Base-by-base conservation (phyloP, 345 rosid species). In the thale cress (Arabidopsis thaliana) region DNA sequence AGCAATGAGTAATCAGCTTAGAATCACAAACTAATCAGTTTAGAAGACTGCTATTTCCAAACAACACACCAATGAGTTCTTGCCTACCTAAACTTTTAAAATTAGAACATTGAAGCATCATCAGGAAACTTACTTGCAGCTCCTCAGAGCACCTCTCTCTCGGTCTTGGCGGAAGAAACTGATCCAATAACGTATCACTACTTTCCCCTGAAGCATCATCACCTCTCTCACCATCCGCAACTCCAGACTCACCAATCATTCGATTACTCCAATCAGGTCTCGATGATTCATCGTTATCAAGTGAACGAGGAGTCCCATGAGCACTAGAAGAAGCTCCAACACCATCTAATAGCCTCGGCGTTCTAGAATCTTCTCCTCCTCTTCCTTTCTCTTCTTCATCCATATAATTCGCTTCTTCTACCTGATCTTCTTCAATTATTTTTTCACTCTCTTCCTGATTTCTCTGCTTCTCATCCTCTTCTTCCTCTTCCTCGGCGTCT, bases 81-180 rank as follows among this genome's bases (percentile, higher is more conserved):
- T 62, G 34, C 44, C 60, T 50, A 14, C 36, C 3, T 16, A 24
- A 28, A 2, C 6, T 44, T 7, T 33, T 23, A 13, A 7, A 1
- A 59, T 10, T 22, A 12, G 9, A 72, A 9, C 22, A 48, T 0
- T 50, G 11, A 41, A 42, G 3, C 3, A 67, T 40, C 57, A 41
- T 61, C 0, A 41, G 3, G 44, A 22, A 66, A 76, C 89, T 83
- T 80, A 93, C 99, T 81, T 90, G 97, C 33, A 93, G 82, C 73
- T 93, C 97, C 78, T 83, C 88, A 0, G 98, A 86, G 84, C 94
- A 92, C 78, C 79, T 88, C 14, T 76, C 84, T 63, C 58, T 82
- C 10, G 94, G 93, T 22, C 84, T 85, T 0, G 84, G 83, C 0
- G 88, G 94, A 24, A 95, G 89, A 81, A 95, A 96, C 70, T 81